A percentile compares a stretch with the other conserved stretches of the same genome.
phyloP scores from a whole-genome alignment of 2,329 filamentous ascomycete species.

The Exophiala calicioides region DNA sequence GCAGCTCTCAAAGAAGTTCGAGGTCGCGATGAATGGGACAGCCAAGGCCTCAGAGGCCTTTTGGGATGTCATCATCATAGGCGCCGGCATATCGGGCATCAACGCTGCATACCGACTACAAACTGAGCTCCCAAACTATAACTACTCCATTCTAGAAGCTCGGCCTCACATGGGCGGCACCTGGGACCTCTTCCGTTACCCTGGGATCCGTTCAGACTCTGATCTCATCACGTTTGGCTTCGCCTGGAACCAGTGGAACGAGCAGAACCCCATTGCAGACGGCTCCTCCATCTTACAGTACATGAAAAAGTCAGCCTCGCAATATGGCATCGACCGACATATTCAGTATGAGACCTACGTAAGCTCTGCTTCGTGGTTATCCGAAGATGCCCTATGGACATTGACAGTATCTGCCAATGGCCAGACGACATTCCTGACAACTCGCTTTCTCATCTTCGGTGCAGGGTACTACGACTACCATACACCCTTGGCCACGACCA shows the following conservation, averaged over 20 bases:
- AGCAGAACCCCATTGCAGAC: slow-evolving; percentile 52
- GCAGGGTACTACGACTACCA: slow-evolving; percentile 75
- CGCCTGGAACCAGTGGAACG: slow-evolving; percentile 67
- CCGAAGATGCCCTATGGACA: slow-evolving; percentile 55
- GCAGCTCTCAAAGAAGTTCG: no score
- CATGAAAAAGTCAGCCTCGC: slow-evolving; percentile 51
- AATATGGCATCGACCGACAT: slow-evolving; percentile 55
- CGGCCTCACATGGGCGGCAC: slow-evolving; percentile 69
- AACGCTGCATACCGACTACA: slow-evolving; percentile 71
- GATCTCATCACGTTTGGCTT: slow-evolving; percentile 66
- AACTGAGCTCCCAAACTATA: slow-evolving; percentile 54
- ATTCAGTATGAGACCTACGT: slow-evolving; percentile 57
- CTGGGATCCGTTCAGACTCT: slow-evolving; percentile 62
- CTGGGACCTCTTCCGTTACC: slow-evolving; percentile 76
- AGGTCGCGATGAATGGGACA: no score
- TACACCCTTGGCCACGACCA: slow-evolving; percentile 58
- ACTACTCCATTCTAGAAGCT: slow-evolving; percentile 67
- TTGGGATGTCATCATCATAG: slow-evolving; percentile 67
- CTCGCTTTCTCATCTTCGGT: slow-evolving; percentile 58
- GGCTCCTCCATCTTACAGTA: slow-evolving; percentile 57
- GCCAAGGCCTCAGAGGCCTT: no score
- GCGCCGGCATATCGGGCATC: slow-evolving; percentile 73
- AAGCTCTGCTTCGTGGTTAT: slow-evolving; percentile 55
- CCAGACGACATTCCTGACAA: slow-evolving; percentile 38
- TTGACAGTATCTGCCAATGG: slow-evolving; percentile 23